Conservation (phyloP, 1,139 yeast species). For the Saccharomyces hybrid region DNA sequence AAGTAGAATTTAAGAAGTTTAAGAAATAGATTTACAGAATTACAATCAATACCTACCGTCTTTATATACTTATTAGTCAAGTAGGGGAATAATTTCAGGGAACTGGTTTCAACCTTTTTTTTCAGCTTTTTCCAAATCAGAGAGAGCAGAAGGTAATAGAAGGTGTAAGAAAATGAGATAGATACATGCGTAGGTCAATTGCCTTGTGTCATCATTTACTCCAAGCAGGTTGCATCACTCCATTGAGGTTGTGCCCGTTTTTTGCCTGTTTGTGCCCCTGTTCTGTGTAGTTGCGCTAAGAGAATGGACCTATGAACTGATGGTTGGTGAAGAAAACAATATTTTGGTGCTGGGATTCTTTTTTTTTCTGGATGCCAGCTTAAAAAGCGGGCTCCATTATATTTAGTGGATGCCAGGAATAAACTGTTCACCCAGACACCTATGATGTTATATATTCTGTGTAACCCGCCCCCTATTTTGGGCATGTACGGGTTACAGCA, state of each 20-base stretch:
- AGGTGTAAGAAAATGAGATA: neutral
- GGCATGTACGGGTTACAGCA: neutral
- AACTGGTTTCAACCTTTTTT: neutral
- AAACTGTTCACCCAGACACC: neutral
- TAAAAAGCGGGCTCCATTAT: neutral
- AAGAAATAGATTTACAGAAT: neutral
- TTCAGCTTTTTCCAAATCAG: neutral
- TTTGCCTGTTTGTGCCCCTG: neutral
- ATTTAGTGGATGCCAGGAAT: neutral
- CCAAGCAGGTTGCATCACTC: neutral
- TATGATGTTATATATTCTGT: neutral
- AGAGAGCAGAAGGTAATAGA: neutral
- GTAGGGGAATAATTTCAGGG: neutral
- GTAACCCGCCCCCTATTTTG: neutral
- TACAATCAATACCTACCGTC: neutral
- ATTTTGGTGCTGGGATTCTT: neutral
- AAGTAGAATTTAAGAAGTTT: neutral
- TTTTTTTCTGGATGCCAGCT: neutral
- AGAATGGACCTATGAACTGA: neutral
- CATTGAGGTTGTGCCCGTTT: neutral
- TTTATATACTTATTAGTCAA: slow-evolving; percentile 1
- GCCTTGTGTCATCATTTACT: neutral
- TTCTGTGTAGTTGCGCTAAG: neutral
- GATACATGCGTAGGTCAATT: neutral
- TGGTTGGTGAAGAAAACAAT: neutral